Base-by-base conservation (phyloP, 805 yeast species). In the Saccharomycopsis fermentans region DNA sequence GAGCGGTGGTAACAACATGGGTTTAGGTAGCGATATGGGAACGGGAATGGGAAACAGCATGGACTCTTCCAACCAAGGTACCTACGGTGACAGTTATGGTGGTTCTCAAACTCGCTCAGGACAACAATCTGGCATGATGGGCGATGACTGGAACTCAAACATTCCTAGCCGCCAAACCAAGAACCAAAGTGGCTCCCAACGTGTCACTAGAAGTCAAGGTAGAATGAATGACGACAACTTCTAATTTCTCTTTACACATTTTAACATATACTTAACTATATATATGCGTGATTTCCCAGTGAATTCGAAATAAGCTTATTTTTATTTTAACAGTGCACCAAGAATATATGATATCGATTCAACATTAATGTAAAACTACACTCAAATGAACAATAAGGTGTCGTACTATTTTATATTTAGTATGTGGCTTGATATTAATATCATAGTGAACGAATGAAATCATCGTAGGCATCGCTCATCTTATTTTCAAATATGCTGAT, bases 181-280 rank as follows among this genome's bases (percentile, higher is more conserved):
- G 11, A 47, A 43, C 50, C 57, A 55, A 35, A 19, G 36, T 34
- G 57, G 57, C 16, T 16, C 53, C 12, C 57, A 55, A 55, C 54
- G 48, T 17, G 32, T 39, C 21, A 55, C 54, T 24, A 51, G 58
- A 48, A 48, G 58, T 53, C 54, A 55, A 50, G 51, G 54, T 36
- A 48, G 58, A 48, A 48, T 32, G 27, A 47, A 34, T 27, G 48
- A 27, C 17, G 54, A 55, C 14, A 39, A 54, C 51, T 40, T 29
- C n/a, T 43, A 43, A 43, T 8, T 17, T 37, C 2, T 6, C 3
- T 9, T 21, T 6, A 21, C 26, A 14, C 12, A 9, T 11, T 43
- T 21, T 43, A 3, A 19, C 5, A 4, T 17, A 17, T 11, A 21
- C 21, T 24, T 9, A 19, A 3, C 4, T 17, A 17, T 11, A 21